Evolutionary conservation across 129 eudicot species (phyloP), one percentile per base, ranked within the genome.

Genomic region (Flaveria sonorensis): DNA sequence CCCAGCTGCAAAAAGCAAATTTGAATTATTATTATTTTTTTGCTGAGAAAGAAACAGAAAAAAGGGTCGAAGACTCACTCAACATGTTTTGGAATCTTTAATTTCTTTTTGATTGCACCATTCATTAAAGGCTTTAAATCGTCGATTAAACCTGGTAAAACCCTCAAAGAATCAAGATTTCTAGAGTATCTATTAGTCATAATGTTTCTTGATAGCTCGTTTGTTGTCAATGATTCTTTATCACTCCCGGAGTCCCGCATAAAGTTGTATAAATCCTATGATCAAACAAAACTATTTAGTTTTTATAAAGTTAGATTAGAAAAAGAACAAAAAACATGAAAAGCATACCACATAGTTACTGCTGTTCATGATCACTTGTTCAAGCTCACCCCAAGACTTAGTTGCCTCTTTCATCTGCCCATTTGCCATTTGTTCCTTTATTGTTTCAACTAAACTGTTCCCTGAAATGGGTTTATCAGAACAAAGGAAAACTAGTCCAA

Each of bases 191-290:
- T 75, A 6, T 71, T 52, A 19, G 55, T 69, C 13, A 10, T 23
- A 21, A 68, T 21, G 73, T 77, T 75, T 16, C 73, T 55, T 21
- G 46, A 71, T 47, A 21, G 18, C 55, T 48, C 61, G 70, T 48
- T 13, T 62, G 84, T 51, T 23, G 68, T 46, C 65, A 69, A 4
- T 32, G 84, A 75, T 62, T 32, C 71, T 30, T 26, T 36, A 55
- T 59, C 79, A 39, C 81, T 66, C 52, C 50, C 73, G 7, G 63
- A 5, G 74, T 87, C 92, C 61, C 53, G 39, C 83, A 87, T 4
- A 72, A 87, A 85, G 85, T 87, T 87, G 78, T 87, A 87, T 68
- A 85, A 85, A 72, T 87, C 89, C 92, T 87, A 74, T 71, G 62
- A 71, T 40, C 20, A 62, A 83, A 67, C 45, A 15, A 40, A 53